Evolutionary conservation across 1,139 yeast species (phyloP).

Genomic region (Yamadazyma membranifaciens): DNA sequence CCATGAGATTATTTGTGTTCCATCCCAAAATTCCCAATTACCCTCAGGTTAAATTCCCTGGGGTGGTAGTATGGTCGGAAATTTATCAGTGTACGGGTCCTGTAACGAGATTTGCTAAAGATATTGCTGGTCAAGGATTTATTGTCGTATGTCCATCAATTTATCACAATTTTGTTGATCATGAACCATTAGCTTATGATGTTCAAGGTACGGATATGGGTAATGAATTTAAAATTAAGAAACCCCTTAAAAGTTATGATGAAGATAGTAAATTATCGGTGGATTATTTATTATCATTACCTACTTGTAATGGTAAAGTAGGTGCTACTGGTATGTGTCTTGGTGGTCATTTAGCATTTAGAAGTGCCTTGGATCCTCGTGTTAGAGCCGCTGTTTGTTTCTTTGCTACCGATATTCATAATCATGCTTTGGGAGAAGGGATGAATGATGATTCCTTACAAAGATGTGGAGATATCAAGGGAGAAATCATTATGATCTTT

Average conservation of each 20-base stretch:
- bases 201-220: constrained; percentile 75
- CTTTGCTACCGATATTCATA: constrained; percentile 80
- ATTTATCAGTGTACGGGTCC: constrained; percentile 83
- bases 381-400: constrained; percentile 71
- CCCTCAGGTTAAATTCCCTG: constrained; percentile 77
- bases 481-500: constrained; percentile 67
- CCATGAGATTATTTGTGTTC: constrained; percentile 63
- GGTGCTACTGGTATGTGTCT: constrained; percentile 89
- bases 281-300: constrained; percentile 56
- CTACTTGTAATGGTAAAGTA: constrained; percentile 68
- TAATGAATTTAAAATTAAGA: constrained; percentile 62
- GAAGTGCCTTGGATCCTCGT: constrained; percentile 67
- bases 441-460: constrained; percentile 61
- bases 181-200: constrained; percentile 69
- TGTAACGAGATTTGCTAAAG: constrained; percentile 72
- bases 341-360: constrained; percentile 80
- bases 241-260: constrained; percentile 71
- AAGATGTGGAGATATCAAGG: constrained; percentile 52
- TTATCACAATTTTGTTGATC: constrained; percentile 69
- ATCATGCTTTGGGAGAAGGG: constrained; percentile 62
- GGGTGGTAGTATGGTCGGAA: constrained; percentile 75
- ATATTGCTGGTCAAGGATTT: constrained; percentile 77
- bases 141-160: constrained; percentile 77
- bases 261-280: constrained; percentile 68
- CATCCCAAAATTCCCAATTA: constrained; percentile 71